These are phyloP conservation scores for Rhodomyrtus tomentosa DNA, from an alignment of 345 rosid species.

Conservation along the genomic window DNA sequence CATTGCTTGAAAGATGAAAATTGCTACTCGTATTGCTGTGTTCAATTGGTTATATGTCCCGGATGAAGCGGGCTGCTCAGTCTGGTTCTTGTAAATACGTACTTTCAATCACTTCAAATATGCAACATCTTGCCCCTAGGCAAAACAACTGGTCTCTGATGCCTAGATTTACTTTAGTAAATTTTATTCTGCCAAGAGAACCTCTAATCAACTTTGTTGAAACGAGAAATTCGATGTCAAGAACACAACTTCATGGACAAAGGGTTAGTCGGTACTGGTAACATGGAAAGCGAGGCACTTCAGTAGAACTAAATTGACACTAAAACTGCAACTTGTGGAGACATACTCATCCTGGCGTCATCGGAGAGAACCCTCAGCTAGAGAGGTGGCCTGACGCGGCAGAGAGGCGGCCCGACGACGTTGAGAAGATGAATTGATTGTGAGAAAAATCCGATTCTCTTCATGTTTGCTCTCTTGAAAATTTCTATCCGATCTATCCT, in stretches of 20 bases:
- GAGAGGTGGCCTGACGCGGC: no score
- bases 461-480: no score
- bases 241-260: not conserved
- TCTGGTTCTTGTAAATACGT: not conserved
- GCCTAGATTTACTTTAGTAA: not conserved
- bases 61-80: not conserved
- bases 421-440: no score
- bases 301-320: not conserved
- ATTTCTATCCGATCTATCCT: no score
- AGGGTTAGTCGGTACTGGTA: not conserved
- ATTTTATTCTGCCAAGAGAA: not conserved
- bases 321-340: not conserved
- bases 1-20: not conserved
- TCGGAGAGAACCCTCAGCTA: no score
- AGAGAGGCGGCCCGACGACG: no score
- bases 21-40: not conserved
- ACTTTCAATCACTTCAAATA: not conserved
- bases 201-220: not conserved
- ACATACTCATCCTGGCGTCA: not conserved
- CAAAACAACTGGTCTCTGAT: not conserved
- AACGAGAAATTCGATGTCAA: not conserved
- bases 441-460: no score
- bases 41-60: not conserved
- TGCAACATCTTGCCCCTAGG: accelerated
- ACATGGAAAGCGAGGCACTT: not conserved